Evolutionary conservation across 192 early-diverging fungal genomes (phyloP).

Genomic region (Lunasporangiospora selenospora): DNA sequence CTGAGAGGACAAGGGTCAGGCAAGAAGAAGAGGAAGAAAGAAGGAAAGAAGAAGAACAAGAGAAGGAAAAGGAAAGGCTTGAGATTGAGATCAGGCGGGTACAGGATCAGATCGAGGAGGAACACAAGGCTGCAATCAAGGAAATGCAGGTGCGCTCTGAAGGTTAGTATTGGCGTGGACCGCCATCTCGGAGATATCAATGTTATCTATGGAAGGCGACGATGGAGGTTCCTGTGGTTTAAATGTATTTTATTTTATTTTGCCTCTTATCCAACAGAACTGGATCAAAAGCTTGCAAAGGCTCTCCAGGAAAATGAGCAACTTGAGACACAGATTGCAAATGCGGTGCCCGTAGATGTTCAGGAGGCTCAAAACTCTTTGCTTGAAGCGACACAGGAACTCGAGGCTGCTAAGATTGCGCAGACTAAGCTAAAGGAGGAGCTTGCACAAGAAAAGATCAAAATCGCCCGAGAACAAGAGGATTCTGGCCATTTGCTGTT

Average conservation of each 20-base stretch:
- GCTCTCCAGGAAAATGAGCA: constrained; percentile 41
- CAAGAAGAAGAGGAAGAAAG: constrained; percentile 3
- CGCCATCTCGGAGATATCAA: no score
- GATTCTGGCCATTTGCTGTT: constrained; percentile 33
- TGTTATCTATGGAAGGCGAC: no score
- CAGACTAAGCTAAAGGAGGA: constrained; percentile 8
- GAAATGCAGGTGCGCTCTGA: no score
- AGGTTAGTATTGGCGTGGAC: no score
- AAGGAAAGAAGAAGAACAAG: neutral
- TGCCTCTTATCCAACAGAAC: no score
- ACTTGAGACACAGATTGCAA: constrained; percentile 34
- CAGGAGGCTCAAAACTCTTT: constrained; percentile 37
- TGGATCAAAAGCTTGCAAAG: constrained; percentile 20
- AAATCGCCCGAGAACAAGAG: constrained; percentile 33
- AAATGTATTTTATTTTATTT: no score
- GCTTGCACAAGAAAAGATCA: constrained; percentile 20
- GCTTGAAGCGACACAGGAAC: constrained; percentile 39
- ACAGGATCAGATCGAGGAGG: no score
- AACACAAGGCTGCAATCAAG: no score
- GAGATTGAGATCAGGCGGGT: no score
- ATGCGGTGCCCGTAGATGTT: constrained; percentile 25
- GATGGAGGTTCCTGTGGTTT: no score
- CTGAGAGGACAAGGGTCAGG: no score
- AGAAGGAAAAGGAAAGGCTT: neutral
- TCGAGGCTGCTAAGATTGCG: constrained; percentile 19